Evolutionary conservation across 2,329 filamentous ascomycete genomes (phyloP).

Genomic region (Ophiobolus disseminans): DNA sequence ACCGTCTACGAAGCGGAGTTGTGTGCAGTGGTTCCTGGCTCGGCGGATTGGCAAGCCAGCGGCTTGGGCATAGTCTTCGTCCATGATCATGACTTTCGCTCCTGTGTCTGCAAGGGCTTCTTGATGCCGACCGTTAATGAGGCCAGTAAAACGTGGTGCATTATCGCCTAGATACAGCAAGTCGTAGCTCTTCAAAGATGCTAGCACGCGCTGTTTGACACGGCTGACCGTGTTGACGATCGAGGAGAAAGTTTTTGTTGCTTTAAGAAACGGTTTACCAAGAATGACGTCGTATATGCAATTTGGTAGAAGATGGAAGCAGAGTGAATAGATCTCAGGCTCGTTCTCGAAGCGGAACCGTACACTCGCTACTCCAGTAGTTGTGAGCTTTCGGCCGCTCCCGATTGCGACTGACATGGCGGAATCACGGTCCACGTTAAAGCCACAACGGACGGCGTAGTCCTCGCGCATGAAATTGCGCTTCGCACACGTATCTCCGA

Average conservation of each 20-base stretch:
- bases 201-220: slow-evolving; percentile 4
- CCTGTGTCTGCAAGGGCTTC: slow-evolving; percentile 20
- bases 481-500: slow-evolving; percentile 16
- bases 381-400: slow-evolving; percentile 7
- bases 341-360: slow-evolving; percentile 11
- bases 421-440: slow-evolving; percentile 3
- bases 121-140: slow-evolving; percentile 12
- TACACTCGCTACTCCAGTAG: slow-evolving; percentile 5
- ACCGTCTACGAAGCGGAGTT: slow-evolving; percentile 17
- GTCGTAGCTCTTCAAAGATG: not conserved
- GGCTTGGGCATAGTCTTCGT: slow-evolving; percentile 14
- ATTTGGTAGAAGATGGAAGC: slow-evolving; percentile 12
- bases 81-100: slow-evolving; percentile 16
- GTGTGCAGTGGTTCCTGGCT: not conserved
- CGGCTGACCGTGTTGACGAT: slow-evolving; percentile 5
- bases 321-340: not conserved
- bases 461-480: slow-evolving; percentile 18
- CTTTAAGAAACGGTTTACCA: slow-evolving; percentile 13
- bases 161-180: slow-evolving; percentile 17
- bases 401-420: slow-evolving; percentile 4
- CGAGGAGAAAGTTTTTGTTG: slow-evolving; percentile 12
- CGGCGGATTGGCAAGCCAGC: slow-evolving; percentile 5
- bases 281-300: slow-evolving; percentile 20
- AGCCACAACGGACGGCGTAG: slow-evolving; percentile 4
- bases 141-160: slow-evolving; percentile 14